Base-by-base conservation (phyloP, 148 eudicot genomes). In the Cornus florida region DNA sequence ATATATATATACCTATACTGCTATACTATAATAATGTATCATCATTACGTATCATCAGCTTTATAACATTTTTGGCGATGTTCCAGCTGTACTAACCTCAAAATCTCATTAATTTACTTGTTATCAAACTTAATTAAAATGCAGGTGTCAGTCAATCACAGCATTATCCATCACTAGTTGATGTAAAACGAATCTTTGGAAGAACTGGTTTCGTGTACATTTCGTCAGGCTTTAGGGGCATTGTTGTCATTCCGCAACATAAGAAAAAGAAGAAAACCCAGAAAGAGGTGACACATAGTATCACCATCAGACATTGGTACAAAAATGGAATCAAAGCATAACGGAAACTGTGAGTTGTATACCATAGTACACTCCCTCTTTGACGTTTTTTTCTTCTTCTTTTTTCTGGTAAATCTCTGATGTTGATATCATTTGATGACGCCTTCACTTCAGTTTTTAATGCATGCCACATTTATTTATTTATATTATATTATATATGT, bases 81-180 rank as follows among this genome's bases (percentile, higher is more conserved):
- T 71, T 71, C 13, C 57, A 71, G 74, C 74, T 71, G 74, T 71
- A 71, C 74, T 43, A 71, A 41, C 57, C 74, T 70, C 73, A 39
- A 24, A 12, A 12, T 67, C 8, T 6, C 48, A 43, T 43, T 43
- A 43, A 43, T 43, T 43, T 43, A 43, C 48, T 43, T 6, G 8
- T 43, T 43, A 43, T 43, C 48, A 43, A 35, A 43, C 8, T 43
- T 43, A 6, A 43, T 43, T 43, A 6, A 43, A 43, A 39, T 39
- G 7, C 43, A 39, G 48, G 1, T 43, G 48, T 43, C 48, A 43
- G 48, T 43, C 48, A 6, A 43, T 43, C 8, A 43, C 48, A 43
- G 8, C 48, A 43, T 9, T 43, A 6, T 5, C 1, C 10, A 43
- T 43, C 48, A 43, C 17, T 4, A 3, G 7, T 31, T 17, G 22